Percentiles rank a stretch among this genome's conserved stretches.
phyloP scores from a whole-genome alignment of 352 stramenopile genomes.

The Phytophthora gonapodyides region DNA sequence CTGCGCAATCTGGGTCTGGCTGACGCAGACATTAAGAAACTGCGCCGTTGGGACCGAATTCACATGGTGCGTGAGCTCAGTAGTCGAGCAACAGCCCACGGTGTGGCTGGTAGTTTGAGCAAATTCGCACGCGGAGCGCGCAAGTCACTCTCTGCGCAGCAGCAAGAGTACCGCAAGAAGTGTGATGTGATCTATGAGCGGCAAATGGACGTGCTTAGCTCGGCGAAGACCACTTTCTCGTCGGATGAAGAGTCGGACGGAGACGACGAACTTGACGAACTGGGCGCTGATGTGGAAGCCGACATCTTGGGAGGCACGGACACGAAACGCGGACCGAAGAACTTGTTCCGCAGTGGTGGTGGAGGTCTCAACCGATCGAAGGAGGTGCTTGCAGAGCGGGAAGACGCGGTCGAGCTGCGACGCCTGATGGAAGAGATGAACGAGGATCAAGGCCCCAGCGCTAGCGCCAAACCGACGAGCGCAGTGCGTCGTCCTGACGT shows the following conservation, averaged over 20 bases:
- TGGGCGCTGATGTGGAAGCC: conserved; percentile 77
- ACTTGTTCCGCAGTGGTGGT: conserved; percentile 77
- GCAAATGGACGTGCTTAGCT: conserved; percentile 82
- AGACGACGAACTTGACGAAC: conserved; percentile 73
- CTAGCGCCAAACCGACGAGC: conserved; percentile 32
- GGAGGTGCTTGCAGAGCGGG: conserved; percentile 69
- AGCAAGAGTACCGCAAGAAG: conserved; percentile 86
- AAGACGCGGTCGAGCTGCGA: conserved; percentile 79
- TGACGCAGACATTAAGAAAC: conserved; percentile 82
- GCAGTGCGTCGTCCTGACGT: conserved; percentile 64
- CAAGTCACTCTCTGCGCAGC: conserved; percentile 81
- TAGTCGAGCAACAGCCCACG: conserved; percentile 71
- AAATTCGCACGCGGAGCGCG: conserved; percentile 82
- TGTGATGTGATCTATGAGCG: conserved; percentile 86
- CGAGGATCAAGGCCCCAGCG: conserved; percentile 52
- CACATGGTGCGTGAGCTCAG: conserved; percentile 81
- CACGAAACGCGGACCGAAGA: conserved; percentile 69
- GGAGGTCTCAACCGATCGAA: conserved; percentile 80
- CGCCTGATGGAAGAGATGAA: conserved; percentile 87
- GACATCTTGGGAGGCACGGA: conserved; percentile 72
- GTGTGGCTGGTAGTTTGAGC: conserved; percentile 70
- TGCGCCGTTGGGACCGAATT: conserved; percentile 84
- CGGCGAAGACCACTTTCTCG: conserved; percentile 62
- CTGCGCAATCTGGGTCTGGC: conserved; percentile 77
- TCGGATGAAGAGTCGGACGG: conserved; percentile 77